A percentile compares a stretch with the other conserved stretches of the same genome.
Conservation (phyloP, 2,329 filamentous ascomycete species). For the Coniella vitis region DNA sequence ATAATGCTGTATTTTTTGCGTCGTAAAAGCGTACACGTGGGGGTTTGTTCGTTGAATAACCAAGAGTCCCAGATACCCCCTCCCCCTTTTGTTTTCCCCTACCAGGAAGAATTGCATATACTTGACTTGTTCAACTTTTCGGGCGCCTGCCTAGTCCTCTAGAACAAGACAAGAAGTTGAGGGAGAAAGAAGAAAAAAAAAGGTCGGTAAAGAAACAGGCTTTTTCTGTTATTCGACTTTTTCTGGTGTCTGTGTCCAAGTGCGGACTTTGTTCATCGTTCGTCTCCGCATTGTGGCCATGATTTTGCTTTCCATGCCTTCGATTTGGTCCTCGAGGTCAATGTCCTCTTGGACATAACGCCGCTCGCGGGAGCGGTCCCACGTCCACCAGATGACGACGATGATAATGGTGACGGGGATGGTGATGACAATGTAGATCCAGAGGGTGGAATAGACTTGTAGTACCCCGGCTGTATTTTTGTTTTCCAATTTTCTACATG, state of each 20-base stretch:
- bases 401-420: conserved; percentile 50
- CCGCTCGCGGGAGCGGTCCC: conserved; percentile 44
- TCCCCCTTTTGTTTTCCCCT: too few relatives aligned
- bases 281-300: conserved; percentile 49
- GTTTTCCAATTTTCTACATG: not conserved
- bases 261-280: conserved; percentile 49
- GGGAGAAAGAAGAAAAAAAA: not conserved
- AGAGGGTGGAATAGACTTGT: conserved; percentile 45
- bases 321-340: conserved; percentile 48
- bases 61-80: too few relatives aligned
- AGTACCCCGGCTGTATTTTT: conserved; percentile 30
- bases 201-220: too few relatives aligned
- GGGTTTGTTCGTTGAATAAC: too few relatives aligned
- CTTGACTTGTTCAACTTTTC: too few relatives aligned
- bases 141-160: too few relatives aligned
- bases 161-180: not conserved
- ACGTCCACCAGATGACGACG: conserved; percentile 48
- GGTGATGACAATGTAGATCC: conserved; percentile 58
- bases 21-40: too few relatives aligned
- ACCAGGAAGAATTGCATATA: too few relatives aligned
- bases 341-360: conserved; percentile 42
- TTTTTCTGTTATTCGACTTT: conserved; percentile 14
- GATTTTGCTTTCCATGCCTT: conserved; percentile 50
- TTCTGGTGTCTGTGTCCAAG: conserved; percentile 35
- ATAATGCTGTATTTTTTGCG: too few relatives aligned